These are phyloP conservation scores for Suillus variegatus DNA, from an alignment of 768 basidiomycete genomes.

Conservation along the genomic window DNA sequence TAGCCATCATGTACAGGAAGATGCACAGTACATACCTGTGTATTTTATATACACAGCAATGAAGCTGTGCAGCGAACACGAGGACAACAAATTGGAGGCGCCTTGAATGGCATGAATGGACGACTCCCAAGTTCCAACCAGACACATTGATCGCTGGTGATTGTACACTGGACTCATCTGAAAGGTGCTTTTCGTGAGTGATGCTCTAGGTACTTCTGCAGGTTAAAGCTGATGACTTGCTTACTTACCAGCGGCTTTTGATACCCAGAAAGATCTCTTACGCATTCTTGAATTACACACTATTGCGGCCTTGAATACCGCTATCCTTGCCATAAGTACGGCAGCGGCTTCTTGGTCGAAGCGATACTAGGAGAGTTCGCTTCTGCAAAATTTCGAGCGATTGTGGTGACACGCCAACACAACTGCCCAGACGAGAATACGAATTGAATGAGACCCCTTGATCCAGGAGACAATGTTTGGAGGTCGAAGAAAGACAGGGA, in stretches of 20 bases:
- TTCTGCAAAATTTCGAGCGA: constrained; percentile 96
- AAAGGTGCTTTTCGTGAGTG: no score
- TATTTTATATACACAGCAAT: background rate
- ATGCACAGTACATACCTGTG: background rate
- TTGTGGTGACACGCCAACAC: constrained; percentile 95
- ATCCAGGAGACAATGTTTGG: constrained; percentile 71
- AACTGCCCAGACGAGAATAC: constrained; percentile 94
- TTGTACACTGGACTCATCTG: constrained; percentile 49
- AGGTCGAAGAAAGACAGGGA: no score
- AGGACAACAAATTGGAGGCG: background rate
- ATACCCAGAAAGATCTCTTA: no score
- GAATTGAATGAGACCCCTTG: constrained; percentile 95
- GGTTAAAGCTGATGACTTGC: constrained; percentile 37
- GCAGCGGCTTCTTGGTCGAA: constrained; percentile 97
- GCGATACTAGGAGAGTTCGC: constrained; percentile 94
- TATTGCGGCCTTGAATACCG: constrained; percentile 98
- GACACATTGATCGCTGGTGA: constrained; percentile 53
- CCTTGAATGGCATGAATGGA: no score
- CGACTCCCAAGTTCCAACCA: no score
- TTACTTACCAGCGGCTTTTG: no score
- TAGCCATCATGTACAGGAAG: no score
- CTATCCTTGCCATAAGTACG: constrained; percentile 97
- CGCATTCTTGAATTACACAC: constrained; percentile 38
- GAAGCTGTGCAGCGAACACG: background rate
- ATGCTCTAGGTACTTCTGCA: constrained; percentile 44